phyloP scores from a whole-genome alignment of 1,284 basidiomycete genomes.

The Kalmanozyma brasiliensis region DNA sequence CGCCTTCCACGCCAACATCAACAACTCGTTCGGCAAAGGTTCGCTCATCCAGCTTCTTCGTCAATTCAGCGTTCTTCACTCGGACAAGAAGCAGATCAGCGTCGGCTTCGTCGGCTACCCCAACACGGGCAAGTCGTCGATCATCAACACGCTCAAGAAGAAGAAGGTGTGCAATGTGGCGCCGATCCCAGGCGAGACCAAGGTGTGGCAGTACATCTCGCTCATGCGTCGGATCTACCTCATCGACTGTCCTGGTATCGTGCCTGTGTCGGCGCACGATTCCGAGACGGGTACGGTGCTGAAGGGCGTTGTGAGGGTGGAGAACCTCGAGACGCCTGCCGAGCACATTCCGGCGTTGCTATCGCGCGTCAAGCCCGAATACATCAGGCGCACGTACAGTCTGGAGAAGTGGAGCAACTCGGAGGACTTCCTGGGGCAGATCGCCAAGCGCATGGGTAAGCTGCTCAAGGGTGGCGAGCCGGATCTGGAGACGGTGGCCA shows the following conservation, averaged over 20 bases:
- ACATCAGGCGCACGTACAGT: slow-evolving; percentile 88
- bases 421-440: slow-evolving; percentile 82
- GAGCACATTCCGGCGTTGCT: slow-evolving; percentile 92
- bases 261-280: slow-evolving; percentile 89
- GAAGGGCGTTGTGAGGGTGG: slow-evolving; percentile 96
- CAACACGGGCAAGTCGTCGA: slow-evolving; percentile 95
- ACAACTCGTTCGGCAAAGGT: slow-evolving; percentile 98
- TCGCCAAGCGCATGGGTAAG: slow-evolving; percentile 91
- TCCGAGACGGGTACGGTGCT: slow-evolving; percentile 91
- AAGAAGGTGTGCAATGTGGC: slow-evolving; percentile 97
- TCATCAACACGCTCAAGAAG: slow-evolving; percentile 99
- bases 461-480: slow-evolving; percentile 94
- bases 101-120: slow-evolving; percentile 98
- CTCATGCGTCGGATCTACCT: slow-evolving; percentile 95
- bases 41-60: slow-evolving; percentile 95
- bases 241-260: slow-evolving; percentile 98
- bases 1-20: slow-evolving; percentile 98
- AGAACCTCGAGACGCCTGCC: slow-evolving; percentile 90
- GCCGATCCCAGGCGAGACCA: slow-evolving; percentile 97
- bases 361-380: slow-evolving; percentile 88
- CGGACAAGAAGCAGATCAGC: slow-evolving; percentile 99
- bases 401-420: slow-evolving; percentile 71
- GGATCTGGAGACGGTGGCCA: slow-evolving; percentile 89
- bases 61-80: slow-evolving; percentile 95
- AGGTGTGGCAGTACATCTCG: slow-evolving; percentile 99